Evolutionary conservation across 257 asterid species (phyloP), one percentile per base, ranked within the genome.

Genomic region (Solanum lignicaule): DNA sequence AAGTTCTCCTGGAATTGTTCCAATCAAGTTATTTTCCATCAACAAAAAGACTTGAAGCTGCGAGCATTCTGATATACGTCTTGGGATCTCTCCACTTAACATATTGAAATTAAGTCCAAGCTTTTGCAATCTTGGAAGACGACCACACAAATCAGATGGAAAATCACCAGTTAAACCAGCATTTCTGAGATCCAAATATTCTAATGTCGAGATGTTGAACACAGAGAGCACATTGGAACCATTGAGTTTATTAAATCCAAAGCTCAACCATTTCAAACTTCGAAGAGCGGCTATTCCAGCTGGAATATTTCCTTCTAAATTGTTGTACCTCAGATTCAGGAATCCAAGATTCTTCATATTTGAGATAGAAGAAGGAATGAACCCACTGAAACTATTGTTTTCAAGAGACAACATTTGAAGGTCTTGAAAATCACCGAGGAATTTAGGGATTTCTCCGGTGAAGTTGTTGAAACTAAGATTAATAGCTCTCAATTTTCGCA

Each of bases 81-180:
- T 48, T 7, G 94, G 93, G 65, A 92, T 62, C 68, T 87, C 84
- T 39, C 89, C 89, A 9, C 39, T 68, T 21, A 92, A 62, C 41
- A 15, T 38, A 62, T 90, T 92, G 85, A 20, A 86, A 76, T 87
- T 88, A 20, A 87, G 73, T 31, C 86, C 85, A 7, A 89, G 21
- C 13, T 14, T 23, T 25, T 86, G 85, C 52, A 92, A 86, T 74
- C 89, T 73, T 46, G 87, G 87, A 84, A 84, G 58, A 16, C 41
- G 38, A 13, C 62, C 9, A 25, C 87, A 66, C 23, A 85, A 25
- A 13, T 85, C 79, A 66, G 76, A 46, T 29, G 87, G 88, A 25
- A 87, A 48, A 32, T 27, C 83, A 21, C 86, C 89, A 31, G 41
- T 52, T 60, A 87, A 58, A 4, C 52, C 83, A 38, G 83, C 33